Base-by-base conservation (phyloP, 2,329 filamentous ascomycete genomes). In the Incumbomyces lentus region DNA sequence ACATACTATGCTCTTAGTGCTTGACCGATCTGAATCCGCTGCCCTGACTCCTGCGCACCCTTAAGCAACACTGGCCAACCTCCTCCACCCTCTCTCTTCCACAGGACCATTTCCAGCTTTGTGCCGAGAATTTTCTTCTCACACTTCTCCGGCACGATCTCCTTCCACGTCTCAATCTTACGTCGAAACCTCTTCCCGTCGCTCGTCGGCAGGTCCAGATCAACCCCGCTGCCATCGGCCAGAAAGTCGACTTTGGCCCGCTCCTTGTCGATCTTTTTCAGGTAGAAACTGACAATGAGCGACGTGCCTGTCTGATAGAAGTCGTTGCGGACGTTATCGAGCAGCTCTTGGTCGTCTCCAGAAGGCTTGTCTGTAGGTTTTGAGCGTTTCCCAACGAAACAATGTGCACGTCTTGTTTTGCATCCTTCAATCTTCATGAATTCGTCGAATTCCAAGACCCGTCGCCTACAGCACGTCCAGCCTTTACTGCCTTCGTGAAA, bases 401-500 rank as follows among this genome's bases (percentile, higher is more conserved):
- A 67, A 70, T 98, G 92, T 50, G 76, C 74, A 36, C 74, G 71
- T 67, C 89, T 92, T 36, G 83, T 88, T 63, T 80, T 81, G 68
- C 92, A 98, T 1, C 92, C 92, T 58, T 85, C 81, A 49, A 98
- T 90, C 67, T 86, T 92, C 81, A 98, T 81, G 68, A 98, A 98
- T 66, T 96, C 84, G 64, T 98, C 89, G 65, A 98, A 98, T 62
- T 98, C 92, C 49, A 98, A 70, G 48, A 98, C 92, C 32, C 88
- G 78, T 58, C 87, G 75, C 76, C 96, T 96, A 70, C 92, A 98
- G 72, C 92, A 98, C 49, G 81, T 88, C 75, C 92, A 98, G 1
- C 92, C 92, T 71, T 98, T 98, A 69, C 86, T 94, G 31, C 92
- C 92, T 70, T 98, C 92, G 64, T 98, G 92, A 69, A 98, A 98